Percentiles rank a stretch among this genome's conserved stretches.
phyloP scores from a whole-genome alignment of 1,139 yeast species.

The Wickerhamomyces sp. region DNA sequence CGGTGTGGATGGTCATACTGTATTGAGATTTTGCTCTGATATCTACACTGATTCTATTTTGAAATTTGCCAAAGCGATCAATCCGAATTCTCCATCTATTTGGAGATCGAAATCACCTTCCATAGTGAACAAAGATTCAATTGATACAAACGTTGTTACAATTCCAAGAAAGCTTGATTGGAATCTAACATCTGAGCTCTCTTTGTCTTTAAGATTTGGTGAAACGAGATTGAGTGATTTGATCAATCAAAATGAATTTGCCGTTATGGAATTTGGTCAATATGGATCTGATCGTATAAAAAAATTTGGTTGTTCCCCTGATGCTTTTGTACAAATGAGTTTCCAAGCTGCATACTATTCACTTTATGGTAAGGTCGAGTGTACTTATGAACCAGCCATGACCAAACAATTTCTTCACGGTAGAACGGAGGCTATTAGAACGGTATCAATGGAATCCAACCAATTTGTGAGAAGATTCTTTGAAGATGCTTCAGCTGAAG shows the following conservation, averaged over 20 bases:
- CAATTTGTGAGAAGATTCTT: slow-evolving; percentile 81
- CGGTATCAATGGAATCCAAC: slow-evolving; percentile 78
- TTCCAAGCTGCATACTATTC: slow-evolving; percentile 93
- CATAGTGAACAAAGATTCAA: slow-evolving; percentile 33
- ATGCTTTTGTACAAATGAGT: slow-evolving; percentile 92
- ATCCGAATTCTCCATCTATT: slow-evolving; percentile 73
- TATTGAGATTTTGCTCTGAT: slow-evolving; percentile 80
- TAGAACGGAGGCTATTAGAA: slow-evolving; percentile 85
- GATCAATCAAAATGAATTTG: slow-evolving; percentile 86
- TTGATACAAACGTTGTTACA: slow-evolving; percentile 41
- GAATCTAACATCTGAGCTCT: slow-evolving; percentile 73
- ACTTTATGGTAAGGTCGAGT: slow-evolving; percentile 85
- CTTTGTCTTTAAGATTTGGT: slow-evolving; percentile 80
- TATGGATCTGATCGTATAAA: slow-evolving; percentile 80
- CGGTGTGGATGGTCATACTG: slow-evolving; percentile 95
- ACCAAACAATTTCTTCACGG: slow-evolving; percentile 85
- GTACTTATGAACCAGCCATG: slow-evolving; percentile 96
- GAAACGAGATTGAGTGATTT: slow-evolving; percentile 85
- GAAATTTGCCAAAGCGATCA: slow-evolving; percentile 79
- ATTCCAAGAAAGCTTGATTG: slow-evolving; percentile 88
- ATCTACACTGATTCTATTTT: slow-evolving; percentile 87
- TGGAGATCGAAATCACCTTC: slow-evolving; percentile 55
- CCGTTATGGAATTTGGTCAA: slow-evolving; percentile 66
- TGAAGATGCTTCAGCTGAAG: slow-evolving; percentile 55
- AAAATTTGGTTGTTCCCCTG: slow-evolving; percentile 85